Percentiles rank a stretch among this genome's conserved stretches.
These are phyloP conservation scores for Rhodotorula sp. DNA, from an alignment of 1,284 basidiomycete genomes.

Conservation along the genomic window DNA sequence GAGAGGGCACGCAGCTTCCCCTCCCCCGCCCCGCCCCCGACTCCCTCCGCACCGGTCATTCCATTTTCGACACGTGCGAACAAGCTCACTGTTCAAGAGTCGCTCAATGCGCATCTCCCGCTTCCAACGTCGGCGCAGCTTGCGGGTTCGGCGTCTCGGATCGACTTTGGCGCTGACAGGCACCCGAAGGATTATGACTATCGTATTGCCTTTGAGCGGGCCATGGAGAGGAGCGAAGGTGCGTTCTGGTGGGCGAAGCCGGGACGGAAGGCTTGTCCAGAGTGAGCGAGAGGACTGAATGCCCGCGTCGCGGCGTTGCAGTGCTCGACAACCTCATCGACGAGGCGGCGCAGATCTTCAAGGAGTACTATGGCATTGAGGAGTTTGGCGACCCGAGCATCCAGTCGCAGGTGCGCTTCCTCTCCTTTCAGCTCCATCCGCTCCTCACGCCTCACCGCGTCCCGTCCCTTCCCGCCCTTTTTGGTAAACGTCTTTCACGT, in stretches of 20 bases:
- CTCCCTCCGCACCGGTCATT: conserved; percentile 19
- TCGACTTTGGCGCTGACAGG: conserved; percentile 30
- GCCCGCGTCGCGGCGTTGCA: conserved; percentile 45
- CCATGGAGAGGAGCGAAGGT: conserved; percentile 78
- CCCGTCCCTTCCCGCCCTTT: too few relatives aligned
- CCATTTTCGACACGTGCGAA: conserved; percentile 29
- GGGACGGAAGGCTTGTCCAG: accelerated
- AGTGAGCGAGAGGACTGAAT: background rate
- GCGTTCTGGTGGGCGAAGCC: conserved; percentile 34
- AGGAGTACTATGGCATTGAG: conserved; percentile 66
- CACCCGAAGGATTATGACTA: conserved; percentile 51
- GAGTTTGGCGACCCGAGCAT: conserved; percentile 70
- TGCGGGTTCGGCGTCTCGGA: conserved; percentile 14
- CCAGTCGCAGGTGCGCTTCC: conserved; percentile 64
- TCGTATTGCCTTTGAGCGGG: conserved; percentile 91
- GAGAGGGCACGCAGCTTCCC: conserved; percentile 1
- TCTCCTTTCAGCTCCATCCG: background rate
- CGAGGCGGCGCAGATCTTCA: conserved; percentile 71
- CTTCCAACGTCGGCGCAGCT: conserved; percentile 27
- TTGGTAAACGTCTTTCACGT: too few relatives aligned
- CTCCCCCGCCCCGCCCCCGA: conserved; percentile 19
- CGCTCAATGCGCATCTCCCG: conserved; percentile 43
- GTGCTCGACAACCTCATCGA: conserved; percentile 82
- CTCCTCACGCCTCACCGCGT: background rate
- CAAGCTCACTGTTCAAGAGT: conserved; percentile 38